phyloP scores from a whole-genome alignment of 768 basidiomycete species.

The Amanita polypyramis region DNA sequence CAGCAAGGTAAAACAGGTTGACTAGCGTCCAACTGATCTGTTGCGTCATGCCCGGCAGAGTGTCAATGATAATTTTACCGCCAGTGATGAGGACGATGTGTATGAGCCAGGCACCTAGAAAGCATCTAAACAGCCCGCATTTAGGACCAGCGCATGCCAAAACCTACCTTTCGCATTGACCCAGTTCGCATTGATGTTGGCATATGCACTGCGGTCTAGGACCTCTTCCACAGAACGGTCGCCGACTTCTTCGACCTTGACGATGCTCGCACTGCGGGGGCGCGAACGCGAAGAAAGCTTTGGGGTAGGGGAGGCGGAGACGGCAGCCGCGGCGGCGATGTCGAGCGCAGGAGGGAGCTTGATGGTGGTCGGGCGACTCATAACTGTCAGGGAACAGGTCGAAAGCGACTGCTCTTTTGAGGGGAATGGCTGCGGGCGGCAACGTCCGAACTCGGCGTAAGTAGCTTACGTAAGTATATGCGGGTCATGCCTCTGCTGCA shows the following conservation, averaged over 20 bases:
- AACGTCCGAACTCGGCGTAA: not conserved
- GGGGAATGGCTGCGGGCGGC: conserved; percentile 4
- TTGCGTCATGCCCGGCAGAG: conserved; percentile 88
- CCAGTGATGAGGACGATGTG: conserved; percentile 87
- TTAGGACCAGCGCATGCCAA: not conserved
- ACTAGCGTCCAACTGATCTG: conserved; percentile 94
- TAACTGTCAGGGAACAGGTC: conserved; percentile 12
- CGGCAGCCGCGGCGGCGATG: conserved; percentile 18
- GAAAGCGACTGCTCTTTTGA: not conserved
- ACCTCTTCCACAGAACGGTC: conserved; percentile 62
- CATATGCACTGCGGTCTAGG: conserved; percentile 70
- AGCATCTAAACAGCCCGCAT: not conserved
- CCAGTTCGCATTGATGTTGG: conserved; percentile 87
- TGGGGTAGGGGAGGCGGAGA: conserved; percentile 11
- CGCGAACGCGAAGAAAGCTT: conserved; percentile 28
- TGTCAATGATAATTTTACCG: conserved; percentile 90
- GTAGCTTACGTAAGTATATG: not conserved
- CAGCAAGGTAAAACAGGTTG: conserved; percentile 83
- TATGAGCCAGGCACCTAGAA: conserved; percentile 91
- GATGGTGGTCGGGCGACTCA: conserved; percentile 45
- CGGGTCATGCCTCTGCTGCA: conserved; percentile 47
- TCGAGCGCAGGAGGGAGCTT: conserved; percentile 47
- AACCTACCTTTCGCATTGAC: conserved; percentile 85
- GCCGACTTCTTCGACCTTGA: conserved; percentile 80
- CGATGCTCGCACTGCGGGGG: conserved; percentile 60